Conservation (phyloP, 106 monocot species). For the Cymbidium sinense region DNA sequence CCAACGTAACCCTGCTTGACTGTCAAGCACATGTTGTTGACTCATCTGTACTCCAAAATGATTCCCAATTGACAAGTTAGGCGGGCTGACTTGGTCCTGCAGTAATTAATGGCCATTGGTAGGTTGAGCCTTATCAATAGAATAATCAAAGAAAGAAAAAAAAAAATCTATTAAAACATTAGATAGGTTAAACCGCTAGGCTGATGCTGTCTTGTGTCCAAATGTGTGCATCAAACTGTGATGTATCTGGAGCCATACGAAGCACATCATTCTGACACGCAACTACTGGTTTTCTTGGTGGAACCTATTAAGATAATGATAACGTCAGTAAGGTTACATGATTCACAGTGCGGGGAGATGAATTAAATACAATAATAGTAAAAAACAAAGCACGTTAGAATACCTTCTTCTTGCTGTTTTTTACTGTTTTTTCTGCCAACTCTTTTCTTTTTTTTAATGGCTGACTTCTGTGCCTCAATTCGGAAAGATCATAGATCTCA, state of each 20-base stretch:
- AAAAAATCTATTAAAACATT: neutral
- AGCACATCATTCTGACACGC: slow-evolving; percentile 23
- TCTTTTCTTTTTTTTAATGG: slow-evolving; percentile 41
- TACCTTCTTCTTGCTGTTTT: slow-evolving; percentile 42
- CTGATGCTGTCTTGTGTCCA: slow-evolving; percentile 42
- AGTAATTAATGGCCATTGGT: slow-evolving; percentile 4
- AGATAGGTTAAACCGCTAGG: slow-evolving; percentile 15
- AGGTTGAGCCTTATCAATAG: neutral
- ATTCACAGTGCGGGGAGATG: neutral
- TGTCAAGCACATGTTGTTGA: slow-evolving; percentile 38
- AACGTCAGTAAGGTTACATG: neutral
- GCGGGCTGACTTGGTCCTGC: slow-evolving; percentile 38
- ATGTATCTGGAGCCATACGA: slow-evolving; percentile 27
- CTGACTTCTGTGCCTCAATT: slow-evolving; percentile 30
- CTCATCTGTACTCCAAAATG: slow-evolving; percentile 45
- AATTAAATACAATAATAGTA: neutral
- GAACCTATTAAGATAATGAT: slow-evolving; percentile 13
- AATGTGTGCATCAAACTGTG: slow-evolving; percentile 35
- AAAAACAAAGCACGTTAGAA: neutral
- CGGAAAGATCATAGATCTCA: slow-evolving; percentile 22
- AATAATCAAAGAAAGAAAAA: neutral
- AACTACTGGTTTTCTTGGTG: slow-evolving; percentile 26
- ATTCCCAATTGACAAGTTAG: slow-evolving; percentile 42
- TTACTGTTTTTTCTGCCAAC: slow-evolving; percentile 30
- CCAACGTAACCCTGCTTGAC: slow-evolving; percentile 38